Evolutionary conservation across 2,329 filamentous ascomycete species (phyloP).

Genomic region (Clarireedia sp.): DNA sequence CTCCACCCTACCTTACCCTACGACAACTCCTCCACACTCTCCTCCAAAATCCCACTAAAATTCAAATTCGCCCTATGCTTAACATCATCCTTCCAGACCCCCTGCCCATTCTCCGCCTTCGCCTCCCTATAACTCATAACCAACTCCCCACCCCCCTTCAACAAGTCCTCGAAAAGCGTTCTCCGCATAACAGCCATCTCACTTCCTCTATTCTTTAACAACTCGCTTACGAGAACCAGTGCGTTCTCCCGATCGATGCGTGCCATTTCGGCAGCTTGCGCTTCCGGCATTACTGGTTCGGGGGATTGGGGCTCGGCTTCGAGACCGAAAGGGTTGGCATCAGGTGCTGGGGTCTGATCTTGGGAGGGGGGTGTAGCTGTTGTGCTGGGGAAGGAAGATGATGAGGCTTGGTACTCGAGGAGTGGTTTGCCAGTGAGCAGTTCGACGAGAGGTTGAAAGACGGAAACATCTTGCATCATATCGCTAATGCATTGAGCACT

Average conservation of each 20-base stretch:
- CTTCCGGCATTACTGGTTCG: conserved; percentile 17
- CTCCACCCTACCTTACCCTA: no score
- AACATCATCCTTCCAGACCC: no score
- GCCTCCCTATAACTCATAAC: conserved; percentile 21
- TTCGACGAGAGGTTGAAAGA: conserved; percentile 38
- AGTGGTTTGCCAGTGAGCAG: conserved; percentile 40
- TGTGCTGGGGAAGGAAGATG: background rate
- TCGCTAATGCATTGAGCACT: conserved; percentile 40
- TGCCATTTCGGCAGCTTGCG: conserved; percentile 35
- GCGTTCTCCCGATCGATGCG: conserved; percentile 54
- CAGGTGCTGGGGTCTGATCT: background rate
- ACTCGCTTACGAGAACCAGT: conserved; percentile 48
- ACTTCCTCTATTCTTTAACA: conserved; percentile 39
- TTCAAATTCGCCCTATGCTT: no score
- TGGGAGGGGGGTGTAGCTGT: background rate
- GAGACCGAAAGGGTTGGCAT: background rate
- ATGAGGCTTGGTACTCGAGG: conserved; percentile 14
- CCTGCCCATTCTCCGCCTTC: background rate
- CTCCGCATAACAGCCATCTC: conserved; percentile 35
- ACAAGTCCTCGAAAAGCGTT: conserved; percentile 39
- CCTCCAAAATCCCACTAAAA: no score
- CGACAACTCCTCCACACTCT: no score
- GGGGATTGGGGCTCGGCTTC: background rate
- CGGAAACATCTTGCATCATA: conserved; percentile 36
- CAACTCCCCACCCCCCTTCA: conserved; percentile 40